Base-by-base conservation (phyloP, 805 yeast genomes). In the Debaryomyces tyrocola region DNA sequence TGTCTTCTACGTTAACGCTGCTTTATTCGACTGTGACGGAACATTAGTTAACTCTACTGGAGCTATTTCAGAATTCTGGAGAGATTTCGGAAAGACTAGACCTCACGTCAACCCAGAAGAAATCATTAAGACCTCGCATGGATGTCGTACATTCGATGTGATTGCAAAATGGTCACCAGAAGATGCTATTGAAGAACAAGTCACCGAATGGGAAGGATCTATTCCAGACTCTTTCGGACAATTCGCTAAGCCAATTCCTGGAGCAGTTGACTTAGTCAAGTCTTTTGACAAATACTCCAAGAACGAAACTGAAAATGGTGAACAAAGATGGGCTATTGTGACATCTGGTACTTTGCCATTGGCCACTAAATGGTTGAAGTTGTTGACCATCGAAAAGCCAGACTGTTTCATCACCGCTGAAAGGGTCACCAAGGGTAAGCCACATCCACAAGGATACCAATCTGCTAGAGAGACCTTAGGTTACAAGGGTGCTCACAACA, bases 51-150 rank as follows among this genome's bases (percentile, higher is more conserved):
- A 85, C 65, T 86, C 95, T 35, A 88, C 91, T 49, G 83, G 82
- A 45, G 89, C 94, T 48, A 87, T 88, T 51, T 89, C 87, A 60
- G 85, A 82, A 59, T 82, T 87, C 72, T 89, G 96, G 96, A 79
- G 79, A 58, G 84, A 82, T 49, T 78, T 86, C 60, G 87, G 86
- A 54, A 74, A 75, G 58, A 75, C 79, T 59, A 79, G 85, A 67
- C 82, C 89, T 50, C 79, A 78, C 60, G 83, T 85, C 46, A 81
- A 83, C 65, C 80, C 87, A 14, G 83, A 81, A 53, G 82, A 84
- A 57, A 85, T 87, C 46, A 81, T 86, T 63, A 79, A 82, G 65
- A 80, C 84, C 44, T 79, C 86, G 31, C 96, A 89, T 68, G 96
- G 96, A 35, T 83, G 88, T 63, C 79, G 96, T 67, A 87, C 95